Evolutionary conservation across 495 filamentous ascomycete species (phyloP), one percentile per base, ranked within the genome.

Genomic region (Cetradonia linearis): DNA sequence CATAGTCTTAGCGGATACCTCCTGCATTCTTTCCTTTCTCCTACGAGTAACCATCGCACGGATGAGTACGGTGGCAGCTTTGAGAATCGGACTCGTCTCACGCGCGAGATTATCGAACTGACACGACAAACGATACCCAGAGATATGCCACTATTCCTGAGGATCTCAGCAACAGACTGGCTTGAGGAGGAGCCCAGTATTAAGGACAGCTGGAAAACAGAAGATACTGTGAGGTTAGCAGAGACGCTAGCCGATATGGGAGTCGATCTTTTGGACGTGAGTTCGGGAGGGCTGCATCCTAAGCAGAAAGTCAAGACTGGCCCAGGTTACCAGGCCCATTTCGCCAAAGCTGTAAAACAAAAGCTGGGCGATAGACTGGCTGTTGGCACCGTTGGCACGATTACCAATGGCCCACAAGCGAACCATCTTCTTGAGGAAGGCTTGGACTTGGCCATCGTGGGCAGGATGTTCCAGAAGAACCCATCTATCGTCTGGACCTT

Each of bases 401-500:
- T 89, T 65, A 78, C 76, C 30, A 77, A 71, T 14, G 86, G 76
- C 0, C 66, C 72, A 37, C 71, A 80, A 62, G 85, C 85, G 5
- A 76, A 85, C 37, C 60, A 74, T 33, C 46, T 77, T 49, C 62
- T 86, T 10, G 77, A 84, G 59, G 75, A 78, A 5, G 75, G 73
- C 0, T 63, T 87, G 10, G 86, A 89, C 69, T 67, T 84, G 9
- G 75, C 80, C 8, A 70, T 84, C 44, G 77, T 79, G 7, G 86
- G 86, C 1, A 71, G 86, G 8, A 76, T 75, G 56, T 90, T 88
- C 69, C 81, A 84, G 69, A 85, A 85, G 72, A 83, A 88, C 63
- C 84, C 86, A 0, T 78, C 80, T 6, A 62, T 88, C 42, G 84
- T 86, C 48, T 87, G 86, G 80, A 66, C 72, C 0, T 88, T 78